A percentile compares a stretch with the other conserved stretches of the same genome.
Conservation (phyloP, 441 rosid genomes). For the Brassica hybrid region DNA sequence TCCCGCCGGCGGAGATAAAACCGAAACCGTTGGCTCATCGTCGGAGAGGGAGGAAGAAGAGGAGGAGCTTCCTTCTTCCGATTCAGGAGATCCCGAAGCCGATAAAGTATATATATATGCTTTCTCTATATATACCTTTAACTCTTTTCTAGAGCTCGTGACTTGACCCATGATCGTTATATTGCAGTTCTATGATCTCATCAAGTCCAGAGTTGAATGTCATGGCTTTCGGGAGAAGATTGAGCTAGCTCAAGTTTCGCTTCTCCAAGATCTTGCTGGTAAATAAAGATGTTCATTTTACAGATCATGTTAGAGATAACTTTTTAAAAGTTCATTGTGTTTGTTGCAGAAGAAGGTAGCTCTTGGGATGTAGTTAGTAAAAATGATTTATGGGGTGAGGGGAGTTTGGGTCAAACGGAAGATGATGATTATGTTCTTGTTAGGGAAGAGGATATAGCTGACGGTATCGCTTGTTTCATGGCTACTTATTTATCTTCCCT, state of each 20-base stretch:
- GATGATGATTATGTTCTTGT: conserved; percentile 93
- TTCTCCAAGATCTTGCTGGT: conserved; percentile 63
- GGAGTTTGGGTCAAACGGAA: conserved; percentile 50
- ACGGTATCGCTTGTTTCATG: conserved; percentile 94
- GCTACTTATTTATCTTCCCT: conserved; percentile 86
- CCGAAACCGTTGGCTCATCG: conserved; percentile 18
- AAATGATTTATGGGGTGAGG: conserved; percentile 80
- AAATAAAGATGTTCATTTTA: conserved; percentile 46
- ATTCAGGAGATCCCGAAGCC: conserved; percentile 61
- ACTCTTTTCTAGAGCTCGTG: background rate
- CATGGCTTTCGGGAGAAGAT: conserved; percentile 75
- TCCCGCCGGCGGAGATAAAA: conserved; percentile 31
- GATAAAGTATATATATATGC: conserved; percentile 61
- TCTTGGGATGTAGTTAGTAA: conserved; percentile 86
- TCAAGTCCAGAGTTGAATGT: conserved; percentile 84
- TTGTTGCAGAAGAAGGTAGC: conserved; percentile 74
- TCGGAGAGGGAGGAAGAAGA: conserved; percentile 32
- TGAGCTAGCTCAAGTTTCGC: conserved; percentile 64
- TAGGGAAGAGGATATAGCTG: conserved; percentile 94
- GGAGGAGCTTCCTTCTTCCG: conserved; percentile 29
- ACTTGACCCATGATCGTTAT: background rate
- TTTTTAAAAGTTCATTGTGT: conserved; percentile 18
- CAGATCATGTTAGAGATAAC: conserved; percentile 16
- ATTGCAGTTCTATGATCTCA: conserved; percentile 80
- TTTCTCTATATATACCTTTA: background rate